These are phyloP conservation scores for Ochromonas danica DNA, from an alignment of 108 stramenopile species.

Conservation along the genomic window DNA sequence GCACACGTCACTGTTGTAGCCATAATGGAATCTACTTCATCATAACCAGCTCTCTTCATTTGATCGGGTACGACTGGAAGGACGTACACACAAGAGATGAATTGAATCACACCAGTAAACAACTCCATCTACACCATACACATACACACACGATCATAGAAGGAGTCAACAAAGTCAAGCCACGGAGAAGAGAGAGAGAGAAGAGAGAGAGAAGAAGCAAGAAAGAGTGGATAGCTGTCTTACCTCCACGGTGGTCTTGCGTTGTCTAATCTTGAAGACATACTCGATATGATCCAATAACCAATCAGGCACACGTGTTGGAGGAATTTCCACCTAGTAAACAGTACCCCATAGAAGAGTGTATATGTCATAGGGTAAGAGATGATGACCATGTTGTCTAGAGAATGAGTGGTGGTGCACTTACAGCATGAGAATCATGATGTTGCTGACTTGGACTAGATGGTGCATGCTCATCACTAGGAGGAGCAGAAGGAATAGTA, in stretches of 20 bases:
- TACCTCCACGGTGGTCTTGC: constrained; percentile 21
- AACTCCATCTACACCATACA: constrained; percentile 18
- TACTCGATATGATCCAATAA: not conserved
- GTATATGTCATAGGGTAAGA: too few species aligned
- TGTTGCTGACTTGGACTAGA: too few species aligned
- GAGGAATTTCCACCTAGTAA: not conserved
- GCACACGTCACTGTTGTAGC: constrained; percentile 21
- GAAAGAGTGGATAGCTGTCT: too few species aligned
- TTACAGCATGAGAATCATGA: not conserved
- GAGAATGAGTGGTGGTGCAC: not conserved
- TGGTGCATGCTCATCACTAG: too few species aligned
- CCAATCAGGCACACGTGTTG: not conserved
- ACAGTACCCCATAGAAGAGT: too few species aligned
- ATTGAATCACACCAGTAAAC: constrained; percentile 28
- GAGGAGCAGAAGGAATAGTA: too few species aligned
- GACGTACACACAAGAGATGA: constrained; percentile 36
- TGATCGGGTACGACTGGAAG: constrained; percentile 23
- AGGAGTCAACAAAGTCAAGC: not conserved
- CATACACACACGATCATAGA: not conserved
- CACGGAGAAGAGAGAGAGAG: too few species aligned
- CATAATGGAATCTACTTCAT: not conserved
- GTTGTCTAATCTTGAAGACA: not conserved
- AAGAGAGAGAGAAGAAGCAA: too few species aligned
- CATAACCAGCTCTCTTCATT: constrained; percentile 11
- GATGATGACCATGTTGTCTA: too few species aligned